phyloP scores from a whole-genome alignment of 805 yeast genomes.

The Dipodascopsis uninucleata region DNA sequence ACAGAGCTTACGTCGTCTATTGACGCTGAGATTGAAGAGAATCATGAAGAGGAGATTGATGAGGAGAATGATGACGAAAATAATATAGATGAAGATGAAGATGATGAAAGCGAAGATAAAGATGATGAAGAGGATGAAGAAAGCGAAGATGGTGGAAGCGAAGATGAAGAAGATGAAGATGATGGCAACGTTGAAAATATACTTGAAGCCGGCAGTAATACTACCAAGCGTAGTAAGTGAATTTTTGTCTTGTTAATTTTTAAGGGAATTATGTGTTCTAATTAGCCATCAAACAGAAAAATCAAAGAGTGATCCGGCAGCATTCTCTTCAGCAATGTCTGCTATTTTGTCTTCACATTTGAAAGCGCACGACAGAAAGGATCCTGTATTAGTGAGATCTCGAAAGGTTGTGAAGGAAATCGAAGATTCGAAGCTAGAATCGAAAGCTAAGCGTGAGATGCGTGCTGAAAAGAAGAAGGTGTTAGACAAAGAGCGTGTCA shows the following conservation, averaged over 20 bases:
- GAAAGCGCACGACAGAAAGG: constrained; percentile 83
- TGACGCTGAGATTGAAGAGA: not conserved
- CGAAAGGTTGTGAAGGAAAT: constrained; percentile 61
- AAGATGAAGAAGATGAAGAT: constrained; percentile 27
- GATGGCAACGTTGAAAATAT: constrained; percentile 30
- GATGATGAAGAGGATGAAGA: constrained; percentile 27
- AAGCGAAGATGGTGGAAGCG: constrained; percentile 25
- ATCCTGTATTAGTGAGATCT: constrained; percentile 81
- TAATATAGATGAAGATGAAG: constrained; percentile 26
- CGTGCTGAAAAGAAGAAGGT: constrained; percentile 65
- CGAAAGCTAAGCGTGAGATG: constrained; percentile 70
- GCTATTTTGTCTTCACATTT: constrained; percentile 81
- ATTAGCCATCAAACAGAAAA: constrained; percentile 37
- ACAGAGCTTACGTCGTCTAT: not conserved
- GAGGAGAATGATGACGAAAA: constrained; percentile 24
- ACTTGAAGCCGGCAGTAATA: constrained; percentile 19
- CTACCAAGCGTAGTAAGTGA: constrained; percentile 16
- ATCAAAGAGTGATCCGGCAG: constrained; percentile 62
- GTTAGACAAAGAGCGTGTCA: constrained; percentile 64
- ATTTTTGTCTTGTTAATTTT: constrained; percentile 22
- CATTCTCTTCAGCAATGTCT: constrained; percentile 76
- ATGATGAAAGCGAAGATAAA: constrained; percentile 27
- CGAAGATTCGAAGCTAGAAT: constrained; percentile 77
- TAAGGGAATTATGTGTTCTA: not conserved
- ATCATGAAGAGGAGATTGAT: constrained; percentile 6